Percentiles rank a stretch among this genome's conserved stretches.
Conservation (phyloP, 164 flowering plant species). For the Umbellularia californica region DNA sequence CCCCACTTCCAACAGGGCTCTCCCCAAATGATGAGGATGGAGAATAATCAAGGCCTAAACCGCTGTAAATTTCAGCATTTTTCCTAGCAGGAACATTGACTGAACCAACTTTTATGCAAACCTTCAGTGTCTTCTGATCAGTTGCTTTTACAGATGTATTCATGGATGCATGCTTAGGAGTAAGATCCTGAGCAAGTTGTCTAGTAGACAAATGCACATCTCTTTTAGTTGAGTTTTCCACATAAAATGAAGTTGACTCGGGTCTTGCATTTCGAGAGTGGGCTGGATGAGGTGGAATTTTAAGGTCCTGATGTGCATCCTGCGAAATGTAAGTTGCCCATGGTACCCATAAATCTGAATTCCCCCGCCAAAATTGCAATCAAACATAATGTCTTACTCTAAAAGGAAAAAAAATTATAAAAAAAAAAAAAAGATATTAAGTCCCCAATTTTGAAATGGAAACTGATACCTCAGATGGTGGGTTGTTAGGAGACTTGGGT, state of each 20-base stretch:
- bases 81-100: constrained; percentile 52
- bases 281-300: constrained; percentile 26
- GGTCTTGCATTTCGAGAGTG: constrained; percentile 16
- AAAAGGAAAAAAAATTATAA: background rate
- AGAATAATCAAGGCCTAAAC: constrained; percentile 73
- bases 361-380: constrained; percentile 1
- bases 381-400: background rate
- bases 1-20: constrained; percentile 49
- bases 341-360: constrained; percentile 16
- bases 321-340: constrained; percentile 26
- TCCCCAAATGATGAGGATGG: constrained; percentile 61
- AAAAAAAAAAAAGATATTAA: background rate
- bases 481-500: constrained; percentile 31
- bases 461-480: constrained; percentile 42
- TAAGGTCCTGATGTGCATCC: constrained; percentile 34
- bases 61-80: constrained; percentile 78
- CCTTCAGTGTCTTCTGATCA: constrained; percentile 69
- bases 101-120: constrained; percentile 69
- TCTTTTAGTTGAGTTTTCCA: constrained; percentile 25
- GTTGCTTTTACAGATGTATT: constrained; percentile 25
- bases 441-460: background rate
- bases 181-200: constrained; percentile 23
- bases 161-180: constrained; percentile 27
- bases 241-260: constrained; percentile 17
- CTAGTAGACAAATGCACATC: constrained; percentile 21